phyloP scores from a whole-genome alignment of 2,329 filamentous ascomycete species.

The Xylaria sp. region DNA sequence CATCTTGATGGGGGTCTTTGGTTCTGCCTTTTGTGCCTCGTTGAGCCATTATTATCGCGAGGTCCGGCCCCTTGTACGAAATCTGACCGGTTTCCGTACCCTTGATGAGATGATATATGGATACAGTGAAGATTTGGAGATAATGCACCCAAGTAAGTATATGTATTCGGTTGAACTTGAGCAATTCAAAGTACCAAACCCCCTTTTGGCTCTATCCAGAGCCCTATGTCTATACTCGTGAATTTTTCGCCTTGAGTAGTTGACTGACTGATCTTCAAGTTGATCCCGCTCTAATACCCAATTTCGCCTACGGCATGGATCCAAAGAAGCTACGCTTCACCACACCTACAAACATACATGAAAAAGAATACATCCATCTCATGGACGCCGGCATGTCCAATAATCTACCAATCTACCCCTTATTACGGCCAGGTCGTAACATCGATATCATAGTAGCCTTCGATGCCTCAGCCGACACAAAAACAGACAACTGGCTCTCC shows the following conservation, averaged over 20 bases:
- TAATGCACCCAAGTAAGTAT: conserved; percentile 69
- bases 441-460: conserved; percentile 91
- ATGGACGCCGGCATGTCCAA: conserved; percentile 99
- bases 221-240: neutral
- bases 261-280: conserved; percentile 35
- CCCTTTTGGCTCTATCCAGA: neutral
- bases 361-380: conserved; percentile 65
- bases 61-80: conserved; percentile 73
- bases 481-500: conserved; percentile 92
- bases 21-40: conserved; percentile 92
- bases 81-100: conserved; percentile 66
- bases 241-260: neutral
- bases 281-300: conserved; percentile 84
- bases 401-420: conserved; percentile 91
- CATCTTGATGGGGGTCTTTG: conserved; percentile 88
- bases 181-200: too few relatives aligned
- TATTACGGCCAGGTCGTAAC: conserved; percentile 79
- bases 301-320: conserved; percentile 79
- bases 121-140: conserved; percentile 76
- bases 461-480: conserved; percentile 89
- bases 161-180: too few relatives aligned
- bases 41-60: conserved; percentile 95
- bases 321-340: conserved; percentile 65
- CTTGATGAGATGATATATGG: conserved; percentile 80
- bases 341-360: conserved; percentile 71